phyloP scores from a whole-genome alignment of 768 basidiomycete genomes.

The Lactarius deliciosus region DNA sequence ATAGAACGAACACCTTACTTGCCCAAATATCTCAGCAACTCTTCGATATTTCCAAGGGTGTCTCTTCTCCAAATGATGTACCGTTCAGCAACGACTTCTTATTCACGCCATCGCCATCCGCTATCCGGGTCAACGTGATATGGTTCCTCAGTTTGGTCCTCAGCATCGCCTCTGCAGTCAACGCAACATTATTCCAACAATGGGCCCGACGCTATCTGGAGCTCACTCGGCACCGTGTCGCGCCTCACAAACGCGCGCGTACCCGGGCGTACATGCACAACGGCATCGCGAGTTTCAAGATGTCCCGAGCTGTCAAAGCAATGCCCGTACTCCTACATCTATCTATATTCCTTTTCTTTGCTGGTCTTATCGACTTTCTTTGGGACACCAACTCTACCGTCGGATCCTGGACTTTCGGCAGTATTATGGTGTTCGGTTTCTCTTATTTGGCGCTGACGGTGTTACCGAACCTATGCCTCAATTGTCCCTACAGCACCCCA shows the following conservation, averaged over 20 bases:
- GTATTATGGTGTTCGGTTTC: not conserved
- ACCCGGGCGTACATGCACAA: not conserved
- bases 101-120: too few relatives aligned
- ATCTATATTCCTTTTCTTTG: not conserved
- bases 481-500: conserved; percentile 16
- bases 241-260: not conserved
- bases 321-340: not conserved
- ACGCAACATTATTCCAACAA: not conserved
- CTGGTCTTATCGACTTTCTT: not conserved
- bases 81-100: too few relatives aligned
- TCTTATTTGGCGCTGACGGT: too few relatives aligned
- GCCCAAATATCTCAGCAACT: not conserved
- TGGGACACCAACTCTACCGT: not conserved
- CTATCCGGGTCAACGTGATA: conserved; percentile 4
- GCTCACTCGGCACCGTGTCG: not conserved
- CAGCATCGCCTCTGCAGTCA: not conserved
- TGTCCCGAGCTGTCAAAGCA: not conserved
- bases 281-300: not conserved
- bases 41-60: not conserved
- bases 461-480: not conserved
- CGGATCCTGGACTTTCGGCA: not conserved
- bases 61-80: not conserved
- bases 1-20: not conserved
- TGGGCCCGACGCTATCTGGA: not conserved
- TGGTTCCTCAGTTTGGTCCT: conserved; percentile 8